Base-by-base conservation (phyloP, 2,329 filamentous ascomycete genomes). In the Ophiostoma sp. region DNA sequence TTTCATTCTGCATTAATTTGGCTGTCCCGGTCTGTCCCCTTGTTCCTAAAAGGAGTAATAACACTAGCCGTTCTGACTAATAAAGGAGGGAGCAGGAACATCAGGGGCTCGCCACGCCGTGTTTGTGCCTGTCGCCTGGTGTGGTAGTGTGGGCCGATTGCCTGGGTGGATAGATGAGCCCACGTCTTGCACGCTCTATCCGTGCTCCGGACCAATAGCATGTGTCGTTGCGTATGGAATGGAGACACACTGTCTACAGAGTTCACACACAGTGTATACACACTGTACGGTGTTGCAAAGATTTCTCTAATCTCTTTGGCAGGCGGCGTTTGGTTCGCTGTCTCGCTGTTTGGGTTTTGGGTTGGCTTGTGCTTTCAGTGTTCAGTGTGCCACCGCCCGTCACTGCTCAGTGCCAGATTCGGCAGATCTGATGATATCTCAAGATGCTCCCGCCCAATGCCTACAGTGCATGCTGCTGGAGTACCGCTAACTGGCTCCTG, bases 181-280 rank as follows among this genome's bases (percentile, higher is more conserved):
- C 74, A 75, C 70, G 71, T 72, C 67, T 13, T 52, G 67, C 48
- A 62, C 1, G 33, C n/a, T 31, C 65, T 48, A 72, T 71, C 74
- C 74, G 74, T 68, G 66, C 62, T 67, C 74, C 74, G 74, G 48
- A 36, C 73, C 72, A 74, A 73, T 74, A 68, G 73, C 0, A 27
- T 0, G 13, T 10, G 35, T 6, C 0, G 11, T 27, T 66, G 10
- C 1, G 2, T 20, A 4, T 23, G 2, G 0, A 62, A 8, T 62
- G 57, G 57, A 5, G n/a, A 17, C 6, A 3, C 6, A 48, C 3
- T 13, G 17, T 48, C 2, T 54, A 23, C n/a, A 57, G 4, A 31
- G n/a, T 33, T 33, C 36, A 11, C 13, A 7, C 27, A 64, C 70
- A 35, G 70, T 71, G 48, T 13, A n/a, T 31, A 69, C 62, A 33